Evolutionary conservation across 345 rosid species (phyloP).

Genomic region (Eucalyptus rudis): DNA sequence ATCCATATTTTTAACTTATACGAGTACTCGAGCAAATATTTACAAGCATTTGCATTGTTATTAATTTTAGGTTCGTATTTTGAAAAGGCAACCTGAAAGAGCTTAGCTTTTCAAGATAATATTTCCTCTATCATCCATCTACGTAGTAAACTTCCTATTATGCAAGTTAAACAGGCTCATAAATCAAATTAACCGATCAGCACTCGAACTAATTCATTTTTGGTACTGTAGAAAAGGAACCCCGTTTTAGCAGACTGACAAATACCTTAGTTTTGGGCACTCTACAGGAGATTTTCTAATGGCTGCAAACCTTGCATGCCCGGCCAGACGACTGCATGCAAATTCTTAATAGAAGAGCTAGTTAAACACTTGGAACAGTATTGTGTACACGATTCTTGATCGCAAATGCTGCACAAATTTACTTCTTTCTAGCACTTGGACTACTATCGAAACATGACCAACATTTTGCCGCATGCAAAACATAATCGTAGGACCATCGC

Average conservation of each 20-base stretch:
- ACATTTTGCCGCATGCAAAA: not conserved
- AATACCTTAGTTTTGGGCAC: not conserved
- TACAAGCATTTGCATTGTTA: not conserved
- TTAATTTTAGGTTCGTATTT: not conserved
- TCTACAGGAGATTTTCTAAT: not conserved
- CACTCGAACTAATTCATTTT: not conserved
- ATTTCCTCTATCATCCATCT: not conserved
- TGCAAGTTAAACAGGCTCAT: not conserved
- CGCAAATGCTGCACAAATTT: not conserved
- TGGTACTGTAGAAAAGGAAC: not conserved
- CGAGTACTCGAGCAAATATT: not conserved
- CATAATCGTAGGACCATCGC: not conserved
- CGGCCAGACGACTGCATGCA: not conserved
- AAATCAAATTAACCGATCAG: not conserved
- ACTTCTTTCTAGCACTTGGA: not conserved
- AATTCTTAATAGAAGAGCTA: not conserved
- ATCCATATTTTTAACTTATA: not conserved
- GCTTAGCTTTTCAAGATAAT: not conserved
- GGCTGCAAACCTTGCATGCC: not conserved
- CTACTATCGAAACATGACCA: not conserved
- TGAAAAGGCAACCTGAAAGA: not conserved
- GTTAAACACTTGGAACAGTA: not conserved
- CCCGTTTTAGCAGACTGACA: not conserved
- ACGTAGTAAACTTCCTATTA: not conserved
- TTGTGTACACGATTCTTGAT: not conserved